Percentiles rank a stretch among this genome's conserved stretches.
Conservation (phyloP, 129 eudicot genomes). For the Pseudognaphalium luteoalbum region DNA sequence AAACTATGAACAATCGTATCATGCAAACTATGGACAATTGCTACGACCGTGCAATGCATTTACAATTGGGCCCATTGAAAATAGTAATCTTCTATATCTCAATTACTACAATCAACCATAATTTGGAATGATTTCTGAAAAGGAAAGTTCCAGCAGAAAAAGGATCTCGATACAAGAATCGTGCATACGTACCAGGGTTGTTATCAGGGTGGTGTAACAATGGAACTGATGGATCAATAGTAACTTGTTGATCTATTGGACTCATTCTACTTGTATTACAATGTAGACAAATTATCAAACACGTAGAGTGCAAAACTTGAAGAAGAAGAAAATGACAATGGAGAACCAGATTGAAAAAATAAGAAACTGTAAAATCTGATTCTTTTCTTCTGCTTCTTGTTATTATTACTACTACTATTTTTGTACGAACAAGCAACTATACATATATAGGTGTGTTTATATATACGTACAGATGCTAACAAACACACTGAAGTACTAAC, state of each 20-base stretch:
- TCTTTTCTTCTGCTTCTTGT: too few relatives aligned
- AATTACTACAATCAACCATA: too few relatives aligned
- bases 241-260: not conserved
- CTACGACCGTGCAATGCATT: not conserved
- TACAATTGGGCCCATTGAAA: not conserved
- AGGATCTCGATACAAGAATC: conserved; percentile 9
- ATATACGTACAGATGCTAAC: not conserved
- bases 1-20: not conserved
- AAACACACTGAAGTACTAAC: not conserved
- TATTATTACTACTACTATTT: too few relatives aligned
- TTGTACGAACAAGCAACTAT: not conserved
- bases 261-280: not conserved
- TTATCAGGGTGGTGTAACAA: not conserved
- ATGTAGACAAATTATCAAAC: not conserved
- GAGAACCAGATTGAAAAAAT: not conserved
- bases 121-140: not conserved
- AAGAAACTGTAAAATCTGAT: not conserved
- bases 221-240: not conserved
- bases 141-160: not conserved
- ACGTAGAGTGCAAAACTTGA: not conserved
- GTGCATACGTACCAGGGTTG: not conserved
- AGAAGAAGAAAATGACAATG: not conserved
- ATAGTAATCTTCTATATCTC: not conserved
- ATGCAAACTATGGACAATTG: not conserved
- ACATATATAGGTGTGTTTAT: not conserved